Evolutionary conservation across 1,139 yeast genomes (phyloP).

Genomic region (Tardiomyces blankii): DNA sequence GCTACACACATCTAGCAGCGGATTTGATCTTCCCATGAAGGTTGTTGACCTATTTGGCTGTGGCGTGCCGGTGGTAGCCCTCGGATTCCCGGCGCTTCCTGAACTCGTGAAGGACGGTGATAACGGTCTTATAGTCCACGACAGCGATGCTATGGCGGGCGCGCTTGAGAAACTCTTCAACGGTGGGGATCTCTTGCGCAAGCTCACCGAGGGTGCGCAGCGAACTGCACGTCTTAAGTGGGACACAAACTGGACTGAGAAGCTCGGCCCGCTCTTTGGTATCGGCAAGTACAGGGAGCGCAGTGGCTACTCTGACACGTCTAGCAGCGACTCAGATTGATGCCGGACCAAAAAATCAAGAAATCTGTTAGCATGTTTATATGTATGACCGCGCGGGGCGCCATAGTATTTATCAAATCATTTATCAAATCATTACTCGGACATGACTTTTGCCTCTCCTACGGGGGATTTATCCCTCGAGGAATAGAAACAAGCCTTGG

Average conservation of each 20-base stretch:
- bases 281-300: slow-evolving; percentile 20
- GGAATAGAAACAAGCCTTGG: too few relatives aligned
- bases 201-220: slow-evolving; percentile 56
- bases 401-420: too few relatives aligned
- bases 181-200: slow-evolving; percentile 20
- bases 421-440: too few relatives aligned
- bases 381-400: too few relatives aligned
- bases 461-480: too few relatives aligned
- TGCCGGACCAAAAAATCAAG: not conserved
- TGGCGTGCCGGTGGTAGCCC: slow-evolving; percentile 82
- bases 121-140: slow-evolving; percentile 36
- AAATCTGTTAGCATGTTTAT: too few relatives aligned
- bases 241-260: slow-evolving; percentile 60
- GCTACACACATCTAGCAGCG: slow-evolving; percentile 83
- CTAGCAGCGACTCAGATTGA: not conserved
- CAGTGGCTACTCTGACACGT: not conserved
- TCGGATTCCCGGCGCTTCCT: slow-evolving; percentile 51
- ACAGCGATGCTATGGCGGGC: slow-evolving; percentile 39
- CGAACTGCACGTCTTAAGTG: slow-evolving; percentile 57
- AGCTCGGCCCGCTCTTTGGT: slow-evolving; percentile 31
- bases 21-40: slow-evolving; percentile 95
- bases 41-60: slow-evolving; percentile 94
- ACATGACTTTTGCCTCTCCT: too few relatives aligned
- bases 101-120: slow-evolving; percentile 26
- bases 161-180: slow-evolving; percentile 39